Evolutionary conservation across 2,329 filamentous ascomycete genomes (phyloP).

Genomic region (Pseudogymnoascus sp.): DNA sequence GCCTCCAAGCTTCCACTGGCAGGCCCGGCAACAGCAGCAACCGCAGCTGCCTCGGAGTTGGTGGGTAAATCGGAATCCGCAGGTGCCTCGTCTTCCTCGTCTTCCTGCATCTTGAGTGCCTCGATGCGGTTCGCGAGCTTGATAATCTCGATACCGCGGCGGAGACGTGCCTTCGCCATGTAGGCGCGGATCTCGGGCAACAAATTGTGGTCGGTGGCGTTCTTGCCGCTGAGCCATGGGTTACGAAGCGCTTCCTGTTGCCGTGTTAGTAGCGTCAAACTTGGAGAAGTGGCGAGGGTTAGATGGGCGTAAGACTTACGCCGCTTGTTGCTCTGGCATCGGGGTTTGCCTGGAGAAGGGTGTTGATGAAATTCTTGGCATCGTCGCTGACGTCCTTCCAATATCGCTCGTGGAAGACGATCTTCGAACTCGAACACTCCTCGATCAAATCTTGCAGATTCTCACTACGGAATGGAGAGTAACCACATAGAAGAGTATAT

Average conservation of each 20-base stretch:
- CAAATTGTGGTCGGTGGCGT: slow-evolving; percentile 91
- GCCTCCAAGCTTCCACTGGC: slow-evolving; percentile 13
- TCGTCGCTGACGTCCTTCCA: slow-evolving; percentile 97
- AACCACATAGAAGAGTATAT: slow-evolving; percentile 94
- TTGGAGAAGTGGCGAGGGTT: not conserved
- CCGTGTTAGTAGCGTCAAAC: slow-evolving; percentile 14
- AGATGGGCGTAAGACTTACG: slow-evolving; percentile 39
- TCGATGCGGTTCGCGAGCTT: slow-evolving; percentile 95
- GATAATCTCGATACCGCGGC: slow-evolving; percentile 90
- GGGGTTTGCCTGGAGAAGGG: slow-evolving; percentile 71
- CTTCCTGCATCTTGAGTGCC: slow-evolving; percentile 85
- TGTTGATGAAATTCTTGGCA: slow-evolving; percentile 87
- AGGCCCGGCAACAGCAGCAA: slow-evolving; percentile 28
- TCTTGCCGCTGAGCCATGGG: slow-evolving; percentile 84
- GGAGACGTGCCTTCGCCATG: slow-evolving; percentile 83
- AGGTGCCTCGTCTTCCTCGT: slow-evolving; percentile 71
- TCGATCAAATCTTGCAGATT: slow-evolving; percentile 88
- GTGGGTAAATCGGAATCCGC: slow-evolving; percentile 54
- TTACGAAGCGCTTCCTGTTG: slow-evolving; percentile 68
- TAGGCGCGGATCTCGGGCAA: slow-evolving; percentile 93
- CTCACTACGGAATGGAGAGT: slow-evolving; percentile 95
- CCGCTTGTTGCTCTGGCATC: slow-evolving; percentile 70
- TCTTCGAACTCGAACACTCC: slow-evolving; percentile 75
- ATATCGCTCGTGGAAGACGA: slow-evolving; percentile 95
- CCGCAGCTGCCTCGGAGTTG: slow-evolving; percentile 48